These are phyloP conservation scores for Ceratocystiopsis brevicomis DNA, from an alignment of 2,329 filamentous ascomycete species.

Conservation along the genomic window DNA sequence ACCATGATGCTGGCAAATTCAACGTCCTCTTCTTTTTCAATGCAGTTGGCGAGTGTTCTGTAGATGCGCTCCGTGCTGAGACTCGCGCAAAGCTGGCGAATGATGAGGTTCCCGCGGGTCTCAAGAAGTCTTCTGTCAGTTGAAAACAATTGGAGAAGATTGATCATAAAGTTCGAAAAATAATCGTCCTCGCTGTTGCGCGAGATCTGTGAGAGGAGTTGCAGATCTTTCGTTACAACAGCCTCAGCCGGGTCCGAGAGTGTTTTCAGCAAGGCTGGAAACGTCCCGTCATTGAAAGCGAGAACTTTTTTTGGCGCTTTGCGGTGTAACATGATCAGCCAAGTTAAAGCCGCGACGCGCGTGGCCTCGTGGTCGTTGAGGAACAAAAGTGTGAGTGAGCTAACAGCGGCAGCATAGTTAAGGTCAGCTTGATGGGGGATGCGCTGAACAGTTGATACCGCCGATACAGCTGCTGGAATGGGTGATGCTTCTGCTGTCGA, in stretches of 20 bases:
- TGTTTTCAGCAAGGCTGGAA: conserved; percentile 88
- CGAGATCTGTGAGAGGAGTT: conserved; percentile 88
- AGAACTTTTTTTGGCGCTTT: conserved; percentile 87
- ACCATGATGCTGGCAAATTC: conserved; percentile 99
- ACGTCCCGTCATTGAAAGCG: conserved; percentile 92
- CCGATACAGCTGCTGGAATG: conserved; percentile 4
- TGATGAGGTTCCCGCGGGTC: conserved; percentile 86
- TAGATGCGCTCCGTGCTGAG: conserved; percentile 92
- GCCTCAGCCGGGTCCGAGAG: conserved; percentile 88
- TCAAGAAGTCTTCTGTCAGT: conserved; percentile 84
- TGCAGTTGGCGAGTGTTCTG: conserved; percentile 82
- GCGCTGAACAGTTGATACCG: conserved; percentile 4
- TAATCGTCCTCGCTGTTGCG: conserved; percentile 93
- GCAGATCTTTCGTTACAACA: conserved; percentile 85
- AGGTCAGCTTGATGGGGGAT: conserved; percentile 45
- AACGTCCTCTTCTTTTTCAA: conserved; percentile 93
- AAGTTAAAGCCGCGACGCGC: conserved; percentile 77
- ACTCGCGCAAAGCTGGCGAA: conserved; percentile 81
- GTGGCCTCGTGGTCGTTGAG: conserved; percentile 95
- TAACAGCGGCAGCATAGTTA: conserved; percentile 92
- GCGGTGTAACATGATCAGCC: conserved; percentile 93
- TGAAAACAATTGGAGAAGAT: conserved; percentile 82
- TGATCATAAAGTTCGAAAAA: conserved; percentile 96
- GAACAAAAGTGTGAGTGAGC: conserved; percentile 79
- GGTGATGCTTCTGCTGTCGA: conserved; percentile 11